Base-by-base conservation (phyloP, 768 basidiomycete genomes). In the Podaxis sp. region DNA sequence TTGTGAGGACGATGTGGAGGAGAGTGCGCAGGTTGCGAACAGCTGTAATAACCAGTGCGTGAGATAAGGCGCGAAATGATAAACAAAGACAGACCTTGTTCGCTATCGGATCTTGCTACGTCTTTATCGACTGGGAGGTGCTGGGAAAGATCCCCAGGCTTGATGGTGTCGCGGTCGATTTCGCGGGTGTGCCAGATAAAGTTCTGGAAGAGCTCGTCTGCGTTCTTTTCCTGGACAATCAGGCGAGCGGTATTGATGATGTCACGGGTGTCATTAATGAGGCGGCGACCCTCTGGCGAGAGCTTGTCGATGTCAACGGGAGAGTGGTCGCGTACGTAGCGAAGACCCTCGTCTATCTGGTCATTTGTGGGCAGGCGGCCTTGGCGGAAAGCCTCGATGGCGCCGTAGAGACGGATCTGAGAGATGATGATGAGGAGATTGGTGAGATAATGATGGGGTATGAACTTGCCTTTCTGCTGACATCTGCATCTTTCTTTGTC, bases 161-260 rank as follows among this genome's bases (percentile, higher is more conserved):
- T 61, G 20, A 73, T 10, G 5, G 17, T 38, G 0, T 73, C 69
- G 0, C 63, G 65, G 12, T 79, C 80, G 20, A 88, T 76, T 40
- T 84, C 83, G 37, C 83, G 78, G 1, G 91, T 93, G 64, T 88
- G 84, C 90, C 90, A 95, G 44, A 96, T 75, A 67, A 96, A 96
- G 69, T 91, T 89, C 75, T 98, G 96, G 73, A 97, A 82, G 44
- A 98, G 82, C 77, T 98, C 95, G 67, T 96, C 95, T 24, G 80
- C 76, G 67, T 97, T 97, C 84, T 96, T 97, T 68, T 90, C 82
- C 54, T 78, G 69, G n/a, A 96, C 86, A 62, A 95, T 87, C 44
- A 83, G 67, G 12, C 88, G 82, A 0, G 84, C 79, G 4, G 93
- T 95, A 66, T 86, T 83, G 68, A 96, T 81, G 70, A 97, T 91